Conservation (phyloP, 83 land plant species). For the Thuja plicata region DNA sequence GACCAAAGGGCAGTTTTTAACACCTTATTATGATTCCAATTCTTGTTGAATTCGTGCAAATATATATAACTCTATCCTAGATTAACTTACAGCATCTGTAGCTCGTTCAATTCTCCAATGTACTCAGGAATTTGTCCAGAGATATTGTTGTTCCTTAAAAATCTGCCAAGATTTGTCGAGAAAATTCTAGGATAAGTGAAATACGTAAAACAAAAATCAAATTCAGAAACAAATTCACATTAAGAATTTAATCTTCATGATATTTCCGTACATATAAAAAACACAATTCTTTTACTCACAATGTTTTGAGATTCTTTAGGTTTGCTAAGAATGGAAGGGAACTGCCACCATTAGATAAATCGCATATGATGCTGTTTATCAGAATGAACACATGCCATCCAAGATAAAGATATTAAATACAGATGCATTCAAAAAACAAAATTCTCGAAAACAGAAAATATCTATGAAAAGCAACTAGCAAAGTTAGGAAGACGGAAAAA, state of each 20-base stretch:
- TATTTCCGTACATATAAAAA: neutral
- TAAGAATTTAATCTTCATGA: neutral
- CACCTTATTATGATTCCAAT: no score
- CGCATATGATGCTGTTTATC: neutral
- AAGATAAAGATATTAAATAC: neutral
- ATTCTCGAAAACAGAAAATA: neutral
- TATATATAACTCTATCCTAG: neutral
- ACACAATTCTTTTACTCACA: slow-evolving; percentile 24
- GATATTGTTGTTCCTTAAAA: no score
- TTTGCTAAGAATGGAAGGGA: slow-evolving; percentile 15
- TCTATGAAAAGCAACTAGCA: neutral
- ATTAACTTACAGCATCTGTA: slow-evolving; percentile 32
- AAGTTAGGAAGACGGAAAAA: neutral
- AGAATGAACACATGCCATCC: no score
- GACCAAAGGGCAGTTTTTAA: no score
- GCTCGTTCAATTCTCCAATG: slow-evolving; percentile 12
- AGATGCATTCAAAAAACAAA: neutral
- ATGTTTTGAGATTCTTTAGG: slow-evolving; percentile 21
- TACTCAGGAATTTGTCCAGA: no score
- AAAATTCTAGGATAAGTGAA: neutral
- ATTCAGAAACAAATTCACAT: neutral
- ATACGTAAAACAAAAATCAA: neutral
- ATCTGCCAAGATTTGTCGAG: slow-evolving; percentile 12
- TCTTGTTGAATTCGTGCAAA: no score
- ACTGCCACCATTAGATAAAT: neutral